Percentiles rank a stretch among this genome's conserved stretches.
Evolutionary conservation across 78 protist species (phyloP).

Genomic region (Cavenderia fasciculata): DNA sequence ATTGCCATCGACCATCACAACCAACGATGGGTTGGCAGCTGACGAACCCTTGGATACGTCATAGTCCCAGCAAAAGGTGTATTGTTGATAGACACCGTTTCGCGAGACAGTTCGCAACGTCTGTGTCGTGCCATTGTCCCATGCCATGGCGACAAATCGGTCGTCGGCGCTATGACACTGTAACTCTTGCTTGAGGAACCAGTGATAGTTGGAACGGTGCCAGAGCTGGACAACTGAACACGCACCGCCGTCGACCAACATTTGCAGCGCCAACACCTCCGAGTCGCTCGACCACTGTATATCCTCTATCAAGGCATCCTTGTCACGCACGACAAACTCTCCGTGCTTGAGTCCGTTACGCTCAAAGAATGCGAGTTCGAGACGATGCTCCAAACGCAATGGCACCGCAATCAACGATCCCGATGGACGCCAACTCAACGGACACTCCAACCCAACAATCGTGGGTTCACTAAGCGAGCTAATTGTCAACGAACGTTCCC

Average conservation of each 20-base stretch:
- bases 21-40: slow-evolving; percentile 10
- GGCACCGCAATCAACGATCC: slow-evolving; percentile 58
- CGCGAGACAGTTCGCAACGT: slow-evolving; percentile 6
- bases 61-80: slow-evolving; percentile 60
- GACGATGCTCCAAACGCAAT: slow-evolving; percentile 9
- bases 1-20: slow-evolving; percentile 74
- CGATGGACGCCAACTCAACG: slow-evolving; percentile 52
- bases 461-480: slow-evolving; percentile 31
- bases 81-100: slow-evolving; percentile 4
- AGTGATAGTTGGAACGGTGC: slow-evolving; percentile 65
- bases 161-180: background rate
- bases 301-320: background rate
- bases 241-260: background rate
- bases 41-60: slow-evolving; percentile 9
- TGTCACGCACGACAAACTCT: slow-evolving; percentile 34
- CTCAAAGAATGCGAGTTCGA: slow-evolving; percentile 76
- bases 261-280: slow-evolving; percentile 50
- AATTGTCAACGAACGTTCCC: slow-evolving; percentile 66
- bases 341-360: slow-evolving; percentile 84
- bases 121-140: slow-evolving; percentile 6
- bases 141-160: background rate
- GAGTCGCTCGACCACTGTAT: slow-evolving; percentile 73
- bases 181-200: slow-evolving; percentile 72
- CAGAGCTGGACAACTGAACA: slow-evolving; percentile 54
- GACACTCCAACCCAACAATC: slow-evolving; percentile 43